A percentile compares a stretch with the other conserved stretches of the same genome.
Conservation (phyloP, 352 stramenopile genomes). For the Phytophthora hybrid region DNA sequence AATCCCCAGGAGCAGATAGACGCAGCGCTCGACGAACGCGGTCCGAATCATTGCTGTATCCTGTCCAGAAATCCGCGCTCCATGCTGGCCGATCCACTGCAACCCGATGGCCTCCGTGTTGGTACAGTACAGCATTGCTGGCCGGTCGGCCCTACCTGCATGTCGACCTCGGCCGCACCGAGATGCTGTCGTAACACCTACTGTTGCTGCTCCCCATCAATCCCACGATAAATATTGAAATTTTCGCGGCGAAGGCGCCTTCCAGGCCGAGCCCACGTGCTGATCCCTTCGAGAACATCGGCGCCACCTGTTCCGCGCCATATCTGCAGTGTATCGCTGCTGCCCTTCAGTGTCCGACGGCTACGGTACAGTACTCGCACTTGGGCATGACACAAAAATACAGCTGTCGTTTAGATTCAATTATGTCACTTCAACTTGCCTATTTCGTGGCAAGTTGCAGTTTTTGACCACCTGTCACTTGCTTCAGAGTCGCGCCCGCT, state of each 20-base stretch:
- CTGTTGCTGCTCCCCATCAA: conserved; percentile 3
- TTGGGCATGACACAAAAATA: neutral
- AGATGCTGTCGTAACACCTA: neutral
- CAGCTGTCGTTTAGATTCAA: neutral
- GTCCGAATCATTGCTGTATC: conserved; percentile 12
- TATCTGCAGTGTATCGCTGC: neutral
- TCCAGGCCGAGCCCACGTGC: neutral
- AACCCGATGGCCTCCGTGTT: neutral
- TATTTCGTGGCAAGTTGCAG: conserved; percentile 1
- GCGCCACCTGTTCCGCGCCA: neutral
- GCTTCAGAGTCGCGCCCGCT: conserved; percentile 24
- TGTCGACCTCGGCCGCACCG: neutral
- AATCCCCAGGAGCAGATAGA: conserved; percentile 26
- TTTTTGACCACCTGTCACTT: neutral
- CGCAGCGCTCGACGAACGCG: neutral
- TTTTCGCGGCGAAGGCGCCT: neutral
- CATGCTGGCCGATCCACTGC: conserved; percentile 25
- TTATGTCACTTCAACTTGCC: conserved; percentile 30
- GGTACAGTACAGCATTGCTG: neutral
- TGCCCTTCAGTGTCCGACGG: conserved; percentile 11
- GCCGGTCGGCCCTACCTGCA: too few species aligned
- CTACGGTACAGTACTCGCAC: neutral
- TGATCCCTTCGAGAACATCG: neutral
- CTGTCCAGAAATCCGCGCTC: conserved; percentile 29
- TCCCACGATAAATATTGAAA: conserved; percentile 14